Percentiles rank a stretch among this genome's conserved stretches.
Conservation (phyloP, 139 green algal genomes). For the Coelastrella sp. region DNA sequence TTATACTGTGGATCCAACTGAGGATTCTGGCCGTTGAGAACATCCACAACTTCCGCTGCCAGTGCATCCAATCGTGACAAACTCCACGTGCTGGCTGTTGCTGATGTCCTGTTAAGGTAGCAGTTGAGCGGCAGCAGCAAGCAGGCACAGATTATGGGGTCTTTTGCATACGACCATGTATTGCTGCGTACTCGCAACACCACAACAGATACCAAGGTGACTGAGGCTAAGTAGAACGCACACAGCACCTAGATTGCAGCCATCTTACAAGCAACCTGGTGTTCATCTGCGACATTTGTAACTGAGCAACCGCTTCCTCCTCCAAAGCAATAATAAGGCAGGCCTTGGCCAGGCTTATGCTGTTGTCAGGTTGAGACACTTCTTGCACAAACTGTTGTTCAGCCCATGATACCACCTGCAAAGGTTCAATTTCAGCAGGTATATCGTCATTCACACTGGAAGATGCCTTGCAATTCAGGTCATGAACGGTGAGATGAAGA, state of each 20-base stretch:
- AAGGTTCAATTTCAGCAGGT: not conserved
- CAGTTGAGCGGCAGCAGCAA: not conserved
- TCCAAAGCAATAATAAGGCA: constrained; percentile 73
- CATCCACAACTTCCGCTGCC: constrained; percentile 50
- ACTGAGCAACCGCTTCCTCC: constrained; percentile 64
- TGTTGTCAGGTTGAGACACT: constrained; percentile 24
- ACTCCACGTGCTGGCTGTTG: constrained; percentile 65
- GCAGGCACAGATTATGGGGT: not conserved
- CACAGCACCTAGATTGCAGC: not conserved
- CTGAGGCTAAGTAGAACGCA: no score
- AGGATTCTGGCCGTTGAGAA: constrained; percentile 22
- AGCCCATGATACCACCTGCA: constrained; percentile 23
- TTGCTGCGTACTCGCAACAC: not conserved
- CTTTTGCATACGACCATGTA: no score
- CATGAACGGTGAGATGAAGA: no score
- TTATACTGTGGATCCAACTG: constrained; percentile 10
- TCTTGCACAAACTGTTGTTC: constrained; percentile 30
- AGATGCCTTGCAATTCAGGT: no score
- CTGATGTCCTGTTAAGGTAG: constrained; percentile 14
- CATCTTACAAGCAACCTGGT: not conserved
- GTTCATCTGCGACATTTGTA: constrained; percentile 16
- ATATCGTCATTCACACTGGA: no score
- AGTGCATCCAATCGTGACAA: constrained; percentile 67
- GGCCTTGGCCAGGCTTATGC: constrained; percentile 43
- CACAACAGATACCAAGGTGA: no score